Evolutionary conservation across 2,329 filamentous ascomycete genomes (phyloP), one percentile per base, ranked within the genome.

Genomic region (Sphaerulina musiva): DNA sequence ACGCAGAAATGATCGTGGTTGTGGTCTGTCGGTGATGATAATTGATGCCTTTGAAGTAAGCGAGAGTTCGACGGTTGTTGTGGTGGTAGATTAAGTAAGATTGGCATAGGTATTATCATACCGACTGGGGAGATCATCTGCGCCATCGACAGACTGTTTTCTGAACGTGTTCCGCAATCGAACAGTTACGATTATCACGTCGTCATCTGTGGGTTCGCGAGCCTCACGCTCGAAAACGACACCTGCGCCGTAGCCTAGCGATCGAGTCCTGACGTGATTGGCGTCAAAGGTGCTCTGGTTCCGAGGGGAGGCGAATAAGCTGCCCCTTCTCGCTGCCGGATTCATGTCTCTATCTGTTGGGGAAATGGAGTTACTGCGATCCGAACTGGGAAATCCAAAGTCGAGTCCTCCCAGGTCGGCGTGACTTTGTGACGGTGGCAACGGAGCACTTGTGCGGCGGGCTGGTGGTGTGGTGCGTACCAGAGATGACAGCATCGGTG

Each of bases 111-210:
- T 17, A n/a, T 10, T 1, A 8, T 9, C 42, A 44, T 48, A 60
- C 62, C 64, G 55, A 29, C 47, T 43, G 1, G 64, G 64, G 3
- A 66, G 43, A 9, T 62, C 57, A 3, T 59, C 56, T 14, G 48
- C 34, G 8, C 55, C 55, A 38, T 61, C 55, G 9, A 60, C 8
- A 1, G 57, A 61, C 7, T 55, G 41, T 45, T 49, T 49, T 36
- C 54, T 57, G 44, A 59, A 61, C 23, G 48, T 46, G 36, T 56
- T 60, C 23, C 50, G 54, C 3, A 66, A 34, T 38, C 57, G 53
- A 8, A 67, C 65, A 1, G 58, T 61, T 6, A 64, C 64, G 48
- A 66, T 57, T 12, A 67, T 66, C 38, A 67, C 53, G 40, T 66
- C 64, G 49, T 66, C 57, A 31, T 66, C 64, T 23, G 49, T 49